Base-by-base conservation (phyloP, 139 green algal species). In the Trebouxia sp. region DNA sequence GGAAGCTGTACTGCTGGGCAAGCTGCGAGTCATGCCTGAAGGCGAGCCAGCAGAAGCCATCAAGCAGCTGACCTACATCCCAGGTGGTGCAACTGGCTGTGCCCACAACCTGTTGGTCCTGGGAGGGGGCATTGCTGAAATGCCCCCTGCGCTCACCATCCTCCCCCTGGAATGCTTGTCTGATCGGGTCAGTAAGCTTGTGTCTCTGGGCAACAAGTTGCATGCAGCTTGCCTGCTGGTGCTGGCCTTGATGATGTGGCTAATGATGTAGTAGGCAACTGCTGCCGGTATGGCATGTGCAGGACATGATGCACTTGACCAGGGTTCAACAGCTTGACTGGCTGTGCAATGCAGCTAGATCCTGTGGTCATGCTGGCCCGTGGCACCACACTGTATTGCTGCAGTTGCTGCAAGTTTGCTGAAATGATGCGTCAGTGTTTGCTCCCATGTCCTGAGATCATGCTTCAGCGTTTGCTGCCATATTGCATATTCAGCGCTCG, bases 81-180 rank as follows among this genome's bases (percentile, higher is more conserved):
- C 70, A 24, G 85, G 88, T 39, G 43, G 53, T 62, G 38, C 41
- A 35, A 74, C 66, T n/a, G 81, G 79, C 35, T 65, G 69, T 37
- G 58, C 78, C 26, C 86, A 89, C 79, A 80, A 75, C 39, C 72
- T 96, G 76, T 65, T 96, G 28, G 88, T 95, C n/a, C 81, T 90
- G 65, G 92, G 92, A 22, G 92, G 92, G 0, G 87, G 92, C 75
- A 76, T 79, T 6, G 53, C 53, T 17, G 89, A 88, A 20, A 80
- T 90, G 84, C 92, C 92, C 0, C 89, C 93, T 58, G 87, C 84
- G 30, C 84, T 96, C 28, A 84, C 82, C 20, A 82, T 95, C 75
- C 72, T 96, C 78, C 84, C 89, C 22, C 75, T 95, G 51, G 77
- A 82, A 12, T 66, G 80, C 26, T 24, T 69, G 28, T 72, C 62